Conservation (phyloP, 768 basidiomycete species). For the Mycena floridula region DNA sequence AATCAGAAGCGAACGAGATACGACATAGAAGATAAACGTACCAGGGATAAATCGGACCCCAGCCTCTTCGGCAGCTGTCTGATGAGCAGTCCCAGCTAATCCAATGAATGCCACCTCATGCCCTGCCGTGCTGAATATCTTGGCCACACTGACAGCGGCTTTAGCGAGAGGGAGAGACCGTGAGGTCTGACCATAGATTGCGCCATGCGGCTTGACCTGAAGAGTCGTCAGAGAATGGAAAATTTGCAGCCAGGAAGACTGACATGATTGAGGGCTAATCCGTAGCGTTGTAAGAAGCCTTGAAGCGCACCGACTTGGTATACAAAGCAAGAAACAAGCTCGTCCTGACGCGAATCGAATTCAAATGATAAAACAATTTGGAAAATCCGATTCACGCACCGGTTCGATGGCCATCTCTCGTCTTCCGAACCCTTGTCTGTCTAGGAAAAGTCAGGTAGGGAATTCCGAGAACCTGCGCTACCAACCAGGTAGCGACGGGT, state of each 20-base stretch:
- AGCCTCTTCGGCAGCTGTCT: constrained; percentile 45
- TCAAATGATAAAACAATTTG: neutral
- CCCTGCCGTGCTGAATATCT: constrained; percentile 35
- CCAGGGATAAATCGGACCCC: constrained; percentile 60
- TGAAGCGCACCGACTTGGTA: constrained; percentile 65
- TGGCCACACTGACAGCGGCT: constrained; percentile 46
- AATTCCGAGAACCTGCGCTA: no score
- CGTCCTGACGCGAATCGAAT: no score
- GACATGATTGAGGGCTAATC: constrained; percentile 51
- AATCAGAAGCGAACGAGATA: neutral
- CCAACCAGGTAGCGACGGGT: constrained; percentile 58
- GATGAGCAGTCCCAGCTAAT: constrained; percentile 57
- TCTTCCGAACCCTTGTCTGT: constrained; percentile 60
- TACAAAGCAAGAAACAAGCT: constrained; percentile 49
- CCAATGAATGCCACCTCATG: constrained; percentile 51
- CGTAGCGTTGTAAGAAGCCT: constrained; percentile 52
- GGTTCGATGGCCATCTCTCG: constrained; percentile 59
- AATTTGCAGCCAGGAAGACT: constrained; percentile 4
- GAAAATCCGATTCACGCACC: constrained; percentile 20
- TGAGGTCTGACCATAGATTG: constrained; percentile 55
- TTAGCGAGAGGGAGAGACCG: constrained; percentile 49
- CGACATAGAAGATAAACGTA: constrained; percentile 12
- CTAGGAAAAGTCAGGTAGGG: no score
- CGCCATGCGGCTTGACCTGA: constrained; percentile 57
- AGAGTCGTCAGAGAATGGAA: neutral